A percentile compares a stretch with the other conserved stretches of the same genome.
These are phyloP conservation scores for Kodamaea plutei DNA, from an alignment of 1,139 yeast genomes.

Conservation along the genomic window DNA sequence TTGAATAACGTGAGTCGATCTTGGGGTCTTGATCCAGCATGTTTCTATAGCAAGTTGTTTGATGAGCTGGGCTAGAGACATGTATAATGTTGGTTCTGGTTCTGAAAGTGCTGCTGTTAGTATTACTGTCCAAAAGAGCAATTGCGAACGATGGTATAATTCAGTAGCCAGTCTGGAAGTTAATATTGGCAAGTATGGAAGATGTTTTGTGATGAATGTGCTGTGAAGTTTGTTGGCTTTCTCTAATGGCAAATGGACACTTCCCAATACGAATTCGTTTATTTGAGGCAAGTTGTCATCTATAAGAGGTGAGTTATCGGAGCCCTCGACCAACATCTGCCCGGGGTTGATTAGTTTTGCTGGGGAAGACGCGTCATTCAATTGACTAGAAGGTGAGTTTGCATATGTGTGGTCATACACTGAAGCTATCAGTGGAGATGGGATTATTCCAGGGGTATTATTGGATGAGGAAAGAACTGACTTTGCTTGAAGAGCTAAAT, in stretches of 20 bases:
- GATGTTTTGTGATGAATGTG: conserved; percentile 59
- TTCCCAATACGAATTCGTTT: conserved; percentile 71
- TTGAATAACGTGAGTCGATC: conserved; percentile 91
- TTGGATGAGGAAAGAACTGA: conserved; percentile 3
- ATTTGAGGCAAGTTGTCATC: conserved; percentile 20
- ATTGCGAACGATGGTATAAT: conserved; percentile 75
- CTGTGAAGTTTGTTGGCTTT: conserved; percentile 73
- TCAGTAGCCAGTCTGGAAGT: conserved; percentile 70
- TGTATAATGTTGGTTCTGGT: conserved; percentile 80
- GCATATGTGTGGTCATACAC: too few species aligned
- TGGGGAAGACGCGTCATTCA: conserved; percentile 9
- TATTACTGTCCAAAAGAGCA: conserved; percentile 88
- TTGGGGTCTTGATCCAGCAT: conserved; percentile 89
- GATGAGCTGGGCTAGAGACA: conserved; percentile 69
- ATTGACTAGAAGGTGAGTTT: conserved; percentile 5
- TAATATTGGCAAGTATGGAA: conserved; percentile 79
- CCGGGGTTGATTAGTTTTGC: conserved; percentile 1
- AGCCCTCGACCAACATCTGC: conserved; percentile 21
- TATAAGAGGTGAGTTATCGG: conserved; percentile 25
- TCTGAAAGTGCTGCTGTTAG: conserved; percentile 82
- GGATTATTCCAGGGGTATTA: conserved; percentile 6
- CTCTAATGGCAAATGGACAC: conserved; percentile 58
- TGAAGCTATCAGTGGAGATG: neutral
- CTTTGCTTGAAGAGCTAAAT: conserved; percentile 1
- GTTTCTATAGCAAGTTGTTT: conserved; percentile 88